Base-by-base conservation (phyloP, 208 protist species). In the Acanthamoeba castellanii region DNA sequence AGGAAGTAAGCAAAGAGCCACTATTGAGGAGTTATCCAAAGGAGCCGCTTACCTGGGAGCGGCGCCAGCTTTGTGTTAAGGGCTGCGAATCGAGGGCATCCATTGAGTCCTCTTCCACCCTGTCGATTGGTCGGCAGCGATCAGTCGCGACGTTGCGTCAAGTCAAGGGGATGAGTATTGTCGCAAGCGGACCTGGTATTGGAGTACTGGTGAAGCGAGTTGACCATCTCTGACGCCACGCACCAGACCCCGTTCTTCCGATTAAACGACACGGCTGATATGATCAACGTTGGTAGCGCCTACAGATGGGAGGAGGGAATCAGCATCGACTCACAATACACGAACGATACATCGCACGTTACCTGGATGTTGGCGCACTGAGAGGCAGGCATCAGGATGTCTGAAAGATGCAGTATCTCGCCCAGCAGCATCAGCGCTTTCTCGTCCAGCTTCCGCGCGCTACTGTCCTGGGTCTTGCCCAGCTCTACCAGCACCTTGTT, bases 361-460 rank as follows among this genome's bases (percentile, higher is more conserved):
- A 88, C 59, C 59, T 92, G 85, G 18, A 94, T 59, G 20, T 55
- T 52, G 70, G 96, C 96, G 89, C 96, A 96, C 64, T 96, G 96
- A 13, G 94, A 94, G 42, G 96, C 61, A n/a, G 96, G 96, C 14
- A 96, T 45, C 9, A 96, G 25, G 57, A 89, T 55, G 74, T 96
- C 95, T 0, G 96, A 95, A 45, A 96, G 22, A 52, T 96, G 92
- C 16, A 96, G 72, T 55, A 96, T 30, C 61, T 96, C 96, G 27
- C 93, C 96, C 3, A 96, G 52, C 25, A 96, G 82, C 0, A 95
- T 74, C 20, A 93, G 94, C 34, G 94, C 89, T 57, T 96, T 96
- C 20, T 72, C 85, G 30, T 92, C 85, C 25, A 61, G 34, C 27
- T 72, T 72, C n/a, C 59, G 16, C 25, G 20, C 18, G 64, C 47